These are phyloP conservation scores for Sphaerulina musiva DNA, from an alignment of 2,329 filamentous ascomycete species.

Conservation along the genomic window DNA sequence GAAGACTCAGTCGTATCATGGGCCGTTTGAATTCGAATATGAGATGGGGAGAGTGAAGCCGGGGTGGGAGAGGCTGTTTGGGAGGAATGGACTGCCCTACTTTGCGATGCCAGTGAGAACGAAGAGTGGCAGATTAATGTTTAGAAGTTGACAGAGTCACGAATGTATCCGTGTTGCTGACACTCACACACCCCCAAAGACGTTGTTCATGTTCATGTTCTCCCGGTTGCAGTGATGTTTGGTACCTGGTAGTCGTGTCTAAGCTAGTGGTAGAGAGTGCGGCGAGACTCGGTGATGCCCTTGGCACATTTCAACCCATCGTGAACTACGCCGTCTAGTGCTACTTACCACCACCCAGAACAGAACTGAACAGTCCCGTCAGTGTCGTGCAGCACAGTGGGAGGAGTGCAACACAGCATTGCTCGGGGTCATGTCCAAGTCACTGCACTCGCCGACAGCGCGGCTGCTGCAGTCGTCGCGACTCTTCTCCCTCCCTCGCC, in stretches of 20 bases:
- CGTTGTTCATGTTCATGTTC: neutral
- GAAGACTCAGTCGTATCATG: constrained; percentile 12
- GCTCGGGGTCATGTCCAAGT: constrained; percentile 32
- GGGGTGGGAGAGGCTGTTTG: constrained; percentile 10
- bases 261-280: too few species aligned
- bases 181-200: neutral
- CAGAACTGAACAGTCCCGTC: neutral
- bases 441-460: constrained; percentile 51
- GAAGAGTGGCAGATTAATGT: neutral
- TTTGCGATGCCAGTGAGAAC: constrained; percentile 1
- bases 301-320: too few species aligned
- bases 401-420: neutral
- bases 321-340: too few species aligned
- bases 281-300: too few species aligned
- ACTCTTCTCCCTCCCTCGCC: constrained; percentile 77
- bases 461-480: constrained; percentile 77
- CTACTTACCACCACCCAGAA: too few species aligned
- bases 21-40: constrained; percentile 13
- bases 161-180: neutral
- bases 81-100: neutral
- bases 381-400: neutral
- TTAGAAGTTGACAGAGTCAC: neutral
- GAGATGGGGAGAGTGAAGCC: constrained; percentile 6
- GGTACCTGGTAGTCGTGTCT: too few species aligned
- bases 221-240: neutral